A percentile compares a stretch with the other conserved stretches of the same genome.
Conservation (phyloP, 805 yeast species). For the Saccharomycopsis sp. region DNA sequence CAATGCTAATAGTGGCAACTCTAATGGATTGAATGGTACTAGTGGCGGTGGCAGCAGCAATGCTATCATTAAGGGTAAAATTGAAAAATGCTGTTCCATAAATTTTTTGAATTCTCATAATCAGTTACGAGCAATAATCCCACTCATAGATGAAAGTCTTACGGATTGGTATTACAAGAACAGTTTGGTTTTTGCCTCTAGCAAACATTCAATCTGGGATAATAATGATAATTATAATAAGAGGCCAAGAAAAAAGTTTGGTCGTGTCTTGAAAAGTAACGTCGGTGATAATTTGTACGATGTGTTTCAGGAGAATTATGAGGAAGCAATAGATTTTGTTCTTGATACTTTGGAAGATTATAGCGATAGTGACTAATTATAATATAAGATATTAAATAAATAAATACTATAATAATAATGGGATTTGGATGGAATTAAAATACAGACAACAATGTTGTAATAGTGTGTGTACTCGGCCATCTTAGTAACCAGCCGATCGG, state of each 20-base stretch:
- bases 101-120: conserved; percentile 18
- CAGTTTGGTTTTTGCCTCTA: conserved; percentile 73
- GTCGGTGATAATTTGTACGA: conserved; percentile 62
- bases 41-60: neutral
- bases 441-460: no score
- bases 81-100: conserved; percentile 18
- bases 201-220: conserved; percentile 78
- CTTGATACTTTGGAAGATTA: conserved; percentile 67
- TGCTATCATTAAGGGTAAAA: conserved; percentile 15
- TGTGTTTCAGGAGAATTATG: conserved; percentile 72
- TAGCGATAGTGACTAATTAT: conserved; percentile 23
- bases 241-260: conserved; percentile 84
- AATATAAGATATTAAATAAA: no score
- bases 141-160: conserved; percentile 82
- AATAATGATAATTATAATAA: conserved; percentile 42
- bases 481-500: no score
- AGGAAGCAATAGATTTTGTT: conserved; percentile 80
- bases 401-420: no score
- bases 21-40: neutral
- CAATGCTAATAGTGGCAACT: conserved; percentile 3
- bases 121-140: conserved; percentile 62
- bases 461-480: no score
- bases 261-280: conserved; percentile 74
- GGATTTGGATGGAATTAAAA: no score
- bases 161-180: conserved; percentile 88